Evolutionary conservation across 176 grass and related monocot species (phyloP).

Genomic region (Secale cereale): DNA sequence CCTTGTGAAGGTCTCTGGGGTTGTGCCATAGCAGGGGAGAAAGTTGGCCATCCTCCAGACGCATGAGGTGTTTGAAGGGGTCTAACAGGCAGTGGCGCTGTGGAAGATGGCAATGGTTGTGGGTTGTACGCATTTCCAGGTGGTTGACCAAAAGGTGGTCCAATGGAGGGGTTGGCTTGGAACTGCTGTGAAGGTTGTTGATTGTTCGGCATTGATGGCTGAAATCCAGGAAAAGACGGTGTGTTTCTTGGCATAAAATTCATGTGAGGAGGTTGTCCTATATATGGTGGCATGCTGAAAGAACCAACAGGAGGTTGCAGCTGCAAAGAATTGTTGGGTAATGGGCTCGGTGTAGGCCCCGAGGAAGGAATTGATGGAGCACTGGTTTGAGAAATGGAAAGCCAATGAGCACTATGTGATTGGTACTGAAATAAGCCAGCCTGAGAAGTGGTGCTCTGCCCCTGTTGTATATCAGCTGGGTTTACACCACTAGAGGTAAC

Average conservation of each 20-base stretch:
- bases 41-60: constrained; percentile 55
- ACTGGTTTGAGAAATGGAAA: constrained; percentile 30
- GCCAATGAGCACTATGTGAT: constrained; percentile 51
- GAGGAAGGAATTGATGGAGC: constrained; percentile 32
- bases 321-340: constrained; percentile 46
- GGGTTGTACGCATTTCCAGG: constrained; percentile 20
- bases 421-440: constrained; percentile 57
- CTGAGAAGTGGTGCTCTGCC: constrained; percentile 32
- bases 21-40: constrained; percentile 14
- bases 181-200: constrained; percentile 42
- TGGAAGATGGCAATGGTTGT: constrained; percentile 15
- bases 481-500: constrained; percentile 32
- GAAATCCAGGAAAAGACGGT: constrained; percentile 35
- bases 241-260: constrained; percentile 42
- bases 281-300: constrained; percentile 38
- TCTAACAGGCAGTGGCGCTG: constrained; percentile 29
- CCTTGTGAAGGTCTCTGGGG: constrained; percentile 29
- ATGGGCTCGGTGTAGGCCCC: constrained; percentile 15
- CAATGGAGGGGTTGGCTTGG: constrained; percentile 35
- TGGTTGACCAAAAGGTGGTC: constrained; percentile 33
- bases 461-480: constrained; percentile 20
- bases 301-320: constrained; percentile 27
- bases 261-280: constrained; percentile 45
- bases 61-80: constrained; percentile 51
- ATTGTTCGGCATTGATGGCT: constrained; percentile 28